Conservation (phyloP, 2,329 filamentous ascomycete species). For the Aspergillus persii region DNA sequence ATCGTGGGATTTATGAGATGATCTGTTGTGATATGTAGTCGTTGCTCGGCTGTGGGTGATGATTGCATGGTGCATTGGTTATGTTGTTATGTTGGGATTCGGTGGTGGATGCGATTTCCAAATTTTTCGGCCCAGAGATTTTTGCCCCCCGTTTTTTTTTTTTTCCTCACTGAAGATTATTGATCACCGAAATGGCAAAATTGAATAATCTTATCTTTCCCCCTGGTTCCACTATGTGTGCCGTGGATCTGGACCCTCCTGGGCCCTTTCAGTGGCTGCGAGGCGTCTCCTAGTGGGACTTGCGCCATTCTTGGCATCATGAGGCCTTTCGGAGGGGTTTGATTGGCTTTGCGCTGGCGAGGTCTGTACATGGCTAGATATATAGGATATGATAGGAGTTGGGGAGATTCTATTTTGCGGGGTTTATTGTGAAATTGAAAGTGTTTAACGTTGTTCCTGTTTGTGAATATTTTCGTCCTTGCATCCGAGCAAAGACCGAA, state of each 20-base stretch:
- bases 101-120: not conserved
- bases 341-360: not conserved
- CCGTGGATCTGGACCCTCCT: not conserved
- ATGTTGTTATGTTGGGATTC: not conserved
- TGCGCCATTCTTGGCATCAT: not conserved
- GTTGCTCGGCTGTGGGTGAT: constrained; percentile 1
- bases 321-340: not conserved
- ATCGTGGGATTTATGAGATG: not conserved
- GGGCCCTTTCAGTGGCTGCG: not conserved
- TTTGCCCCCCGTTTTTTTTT: not conserved
- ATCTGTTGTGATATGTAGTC: constrained; percentile 6
- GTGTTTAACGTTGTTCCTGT: too few relatives aligned
- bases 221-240: not conserved
- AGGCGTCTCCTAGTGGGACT: not conserved
- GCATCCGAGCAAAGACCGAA: too few relatives aligned
- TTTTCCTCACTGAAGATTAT: not conserved
- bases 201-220: not conserved
- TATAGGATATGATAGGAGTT: too few relatives aligned
- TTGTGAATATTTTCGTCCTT: too few relatives aligned
- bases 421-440: too few relatives aligned
- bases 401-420: too few relatives aligned
- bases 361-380: not conserved
- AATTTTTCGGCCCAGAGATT: not conserved
- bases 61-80: constrained; percentile 3
- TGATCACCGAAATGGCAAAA: not conserved